Evolutionary conservation across 1,284 basidiomycete genomes (phyloP).

Genomic region (Puccinia coronata): DNA sequence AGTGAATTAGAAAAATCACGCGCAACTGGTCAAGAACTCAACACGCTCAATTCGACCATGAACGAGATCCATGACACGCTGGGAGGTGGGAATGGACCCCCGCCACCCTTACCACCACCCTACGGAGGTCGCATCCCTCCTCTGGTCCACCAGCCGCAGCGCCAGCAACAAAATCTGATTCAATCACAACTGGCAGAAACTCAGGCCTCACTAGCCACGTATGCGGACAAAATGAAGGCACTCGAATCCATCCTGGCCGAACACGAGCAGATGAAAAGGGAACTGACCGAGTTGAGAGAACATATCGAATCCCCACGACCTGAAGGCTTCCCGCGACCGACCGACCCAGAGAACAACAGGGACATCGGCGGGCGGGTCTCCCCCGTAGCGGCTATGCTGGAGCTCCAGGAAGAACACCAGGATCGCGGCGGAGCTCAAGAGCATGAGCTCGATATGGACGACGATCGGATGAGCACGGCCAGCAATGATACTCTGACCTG

Average conservation of each 20-base stretch:
- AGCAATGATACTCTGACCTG: slow-evolving; percentile 56
- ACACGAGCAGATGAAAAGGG: slow-evolving; percentile 79
- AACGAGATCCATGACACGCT: slow-evolving; percentile 89
- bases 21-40: slow-evolving; percentile 87
- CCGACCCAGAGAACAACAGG: slow-evolving; percentile 62
- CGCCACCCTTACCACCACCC: slow-evolving; percentile 63
- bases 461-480: slow-evolving; percentile 58
- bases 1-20: slow-evolving; percentile 89
- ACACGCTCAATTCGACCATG: slow-evolving; percentile 77
- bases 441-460: slow-evolving; percentile 53
- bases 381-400: slow-evolving; percentile 46
- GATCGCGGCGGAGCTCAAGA: background rate
- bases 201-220: slow-evolving; percentile 73
- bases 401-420: slow-evolving; percentile 34
- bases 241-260: slow-evolving; percentile 77
- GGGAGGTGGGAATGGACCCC: slow-evolving; percentile 75
- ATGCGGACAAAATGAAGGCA: slow-evolving; percentile 80
- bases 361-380: slow-evolving; percentile 41
- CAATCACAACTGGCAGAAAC: slow-evolving; percentile 84
- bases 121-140: slow-evolving; percentile 54
- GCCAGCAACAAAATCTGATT: slow-evolving; percentile 62
- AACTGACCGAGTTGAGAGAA: slow-evolving; percentile 65
- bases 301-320: slow-evolving; percentile 63
- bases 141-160: slow-evolving; percentile 51
- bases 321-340: slow-evolving; percentile 62